These are phyloP conservation scores for Umbelopsis sp. DNA, from an alignment of 192 early-diverging fungal genomes.

Conservation along the genomic window DNA sequence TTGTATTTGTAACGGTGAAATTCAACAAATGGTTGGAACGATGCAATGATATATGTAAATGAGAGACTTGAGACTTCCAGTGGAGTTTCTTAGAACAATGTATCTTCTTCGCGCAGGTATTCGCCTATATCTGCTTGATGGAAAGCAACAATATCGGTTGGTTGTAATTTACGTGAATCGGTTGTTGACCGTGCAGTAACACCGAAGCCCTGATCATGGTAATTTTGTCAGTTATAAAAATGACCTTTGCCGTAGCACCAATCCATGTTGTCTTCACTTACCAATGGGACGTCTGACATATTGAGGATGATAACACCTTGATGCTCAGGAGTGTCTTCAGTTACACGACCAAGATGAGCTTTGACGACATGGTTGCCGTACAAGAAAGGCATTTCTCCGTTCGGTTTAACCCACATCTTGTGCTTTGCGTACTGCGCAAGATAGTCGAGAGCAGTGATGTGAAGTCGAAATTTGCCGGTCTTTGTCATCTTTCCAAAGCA, in stretches of 20 bases:
- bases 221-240: not conserved
- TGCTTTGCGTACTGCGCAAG: conserved; percentile 96
- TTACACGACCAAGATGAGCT: conserved; percentile 95
- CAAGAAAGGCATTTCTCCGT: conserved; percentile 98
- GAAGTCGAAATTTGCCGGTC: conserved; percentile 94
- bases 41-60: conserved; percentile 24
- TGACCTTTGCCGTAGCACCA: not conserved
- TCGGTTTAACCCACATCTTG: conserved; percentile 99
- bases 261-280: conserved; percentile 23
- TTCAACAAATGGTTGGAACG: conserved; percentile 10
- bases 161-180: conserved; percentile 91
- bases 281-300: conserved; percentile 91
- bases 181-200: conserved; percentile 93
- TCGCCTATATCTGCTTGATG: conserved; percentile 99
- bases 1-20: conserved; percentile 13
- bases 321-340: conserved; percentile 98
- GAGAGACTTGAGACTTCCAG: not conserved
- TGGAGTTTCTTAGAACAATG: conserved; percentile 58
- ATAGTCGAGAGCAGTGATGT: conserved; percentile 91
- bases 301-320: conserved; percentile 94
- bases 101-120: conserved; percentile 84
- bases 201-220: conserved; percentile 79
- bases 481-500: conserved; percentile 99
- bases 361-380: conserved; percentile 98
- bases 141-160: conserved; percentile 92